Percentiles rank a stretch among this genome's conserved stretches.
Evolutionary conservation across 768 basidiomycete species (phyloP).

Genomic region (Serendipita sp.): DNA sequence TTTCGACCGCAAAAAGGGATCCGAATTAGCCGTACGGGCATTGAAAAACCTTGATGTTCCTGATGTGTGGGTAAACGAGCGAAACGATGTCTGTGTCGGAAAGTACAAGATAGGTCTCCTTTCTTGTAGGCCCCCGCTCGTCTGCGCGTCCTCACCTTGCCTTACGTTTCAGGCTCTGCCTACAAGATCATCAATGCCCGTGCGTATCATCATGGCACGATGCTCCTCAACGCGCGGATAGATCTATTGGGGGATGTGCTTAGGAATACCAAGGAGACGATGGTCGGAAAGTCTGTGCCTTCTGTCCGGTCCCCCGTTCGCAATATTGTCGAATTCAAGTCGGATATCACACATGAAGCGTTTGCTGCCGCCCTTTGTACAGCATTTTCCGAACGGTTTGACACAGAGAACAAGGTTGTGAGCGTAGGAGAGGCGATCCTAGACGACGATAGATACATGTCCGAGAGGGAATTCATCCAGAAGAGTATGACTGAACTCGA

Average conservation of each 20-base stretch:
- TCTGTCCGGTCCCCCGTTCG: slow-evolving; percentile 88
- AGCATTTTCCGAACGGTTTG: slow-evolving; percentile 53
- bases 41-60: slow-evolving; percentile 54
- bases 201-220: slow-evolving; percentile 97
- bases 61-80: slow-evolving; percentile 64
- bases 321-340: slow-evolving; percentile 49
- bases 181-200: slow-evolving; percentile 86
- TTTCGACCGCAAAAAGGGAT: slow-evolving; percentile 68
- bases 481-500: slow-evolving; percentile 58
- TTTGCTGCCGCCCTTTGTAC: slow-evolving; percentile 55
- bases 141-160: slow-evolving; percentile 8
- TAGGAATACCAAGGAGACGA: slow-evolving; percentile 46
- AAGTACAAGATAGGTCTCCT: slow-evolving; percentile 66
- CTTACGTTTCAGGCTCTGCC: slow-evolving; percentile 89
- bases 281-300: slow-evolving; percentile 72
- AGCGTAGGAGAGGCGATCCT: not conserved
- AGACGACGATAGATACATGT: not conserved
- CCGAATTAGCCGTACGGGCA: slow-evolving; percentile 61
- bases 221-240: slow-evolving; percentile 79
- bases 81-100: slow-evolving; percentile 83
- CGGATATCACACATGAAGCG: slow-evolving; percentile 41
- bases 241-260: slow-evolving; percentile 58
- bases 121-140: not conserved
- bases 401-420: not conserved
- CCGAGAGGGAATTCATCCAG: slow-evolving; percentile 36